Base-by-base conservation (phyloP, 768 basidiomycete genomes). In the Cantharellus cinnabarinus region DNA sequence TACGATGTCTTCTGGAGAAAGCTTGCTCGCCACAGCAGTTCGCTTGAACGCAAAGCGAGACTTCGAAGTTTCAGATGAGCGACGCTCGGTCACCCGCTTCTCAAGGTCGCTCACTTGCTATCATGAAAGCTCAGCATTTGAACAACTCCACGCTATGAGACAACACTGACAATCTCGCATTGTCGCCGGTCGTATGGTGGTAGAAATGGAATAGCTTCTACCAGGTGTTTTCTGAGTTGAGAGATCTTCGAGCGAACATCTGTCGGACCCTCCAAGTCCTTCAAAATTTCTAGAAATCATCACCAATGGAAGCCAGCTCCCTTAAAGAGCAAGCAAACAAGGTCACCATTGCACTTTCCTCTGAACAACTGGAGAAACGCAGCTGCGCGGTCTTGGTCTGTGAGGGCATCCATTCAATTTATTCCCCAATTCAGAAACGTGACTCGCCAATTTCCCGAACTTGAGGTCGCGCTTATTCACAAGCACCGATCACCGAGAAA, bases 131-230 rank as follows among this genome's bases (percentile, higher is more conserved):
- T 56, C 59, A 4, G 37, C n/a, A 57, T 42, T 37, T 10, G 7
- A 54, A 37, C 14, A 38, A 51, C n/a, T 39, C 35, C 48, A 14
- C 44, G 41, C 42, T 20, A 14, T 48, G 50, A 10, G 10, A 35
- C 52, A 72, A 10, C 7, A 7, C 79, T 58, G 63, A 86, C 85
- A 64, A 72, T 69, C 67, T 83, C 82, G 65, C 76, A 83, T 65
- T 80, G 81, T 58, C 81, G 75, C 65, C 83, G 85, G 68, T 87
- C 84, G 65, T 85, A 86, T 42, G 75, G 72, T 3, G 85, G 82
- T 51, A 89, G 70, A 60, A 75, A 78, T 4, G 76, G 75, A 4
- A 77, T 79, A 3, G 81, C 84, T 66, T 81, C 82, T 3, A 74
- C 71, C 15, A 89, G 73, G 34, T 72, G 72, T 64, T 81, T 88